Conservation (phyloP, 768 basidiomycete species). For the Collybia nuda region DNA sequence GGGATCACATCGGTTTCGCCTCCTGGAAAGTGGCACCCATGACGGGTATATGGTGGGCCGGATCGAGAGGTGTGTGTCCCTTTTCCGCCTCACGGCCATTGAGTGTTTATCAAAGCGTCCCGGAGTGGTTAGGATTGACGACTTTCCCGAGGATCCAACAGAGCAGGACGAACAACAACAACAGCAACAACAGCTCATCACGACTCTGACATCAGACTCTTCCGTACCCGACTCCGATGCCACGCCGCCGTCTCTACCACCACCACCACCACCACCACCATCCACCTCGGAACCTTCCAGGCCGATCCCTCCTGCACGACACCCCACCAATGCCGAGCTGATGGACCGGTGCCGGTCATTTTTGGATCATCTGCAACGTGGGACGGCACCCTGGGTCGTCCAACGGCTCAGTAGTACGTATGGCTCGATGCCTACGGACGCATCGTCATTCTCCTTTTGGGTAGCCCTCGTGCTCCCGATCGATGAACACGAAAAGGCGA, state of each 20-base stretch:
- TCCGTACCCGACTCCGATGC: neutral
- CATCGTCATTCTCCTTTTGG: slow-evolving; percentile 81
- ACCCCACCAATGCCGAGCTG: slow-evolving; percentile 51
- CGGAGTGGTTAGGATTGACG: slow-evolving; percentile 20
- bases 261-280: too few species aligned
- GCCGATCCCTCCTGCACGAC: slow-evolving; percentile 7
- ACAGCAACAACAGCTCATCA: too few species aligned
- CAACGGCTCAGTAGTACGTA: slow-evolving; percentile 81
- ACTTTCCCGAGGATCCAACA: slow-evolving; percentile 32
- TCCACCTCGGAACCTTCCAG: neutral
- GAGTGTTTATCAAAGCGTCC: too few species aligned
- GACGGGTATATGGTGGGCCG: slow-evolving; percentile 91
- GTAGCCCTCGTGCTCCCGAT: slow-evolving; percentile 89
- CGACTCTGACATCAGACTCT: neutral
- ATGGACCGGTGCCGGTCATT: slow-evolving; percentile 44
- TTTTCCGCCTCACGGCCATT: too few species aligned
- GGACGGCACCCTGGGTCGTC: slow-evolving; percentile 91
- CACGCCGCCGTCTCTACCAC: too few species aligned
- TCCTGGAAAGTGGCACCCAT: slow-evolving; percentile 77
- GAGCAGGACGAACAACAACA: slow-evolving; percentile 24
- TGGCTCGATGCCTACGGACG: slow-evolving; percentile 74
- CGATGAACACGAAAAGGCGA: slow-evolving; percentile 86
- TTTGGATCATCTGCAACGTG: slow-evolving; percentile 47
- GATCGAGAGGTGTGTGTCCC: slow-evolving; percentile 52
- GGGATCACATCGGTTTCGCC: slow-evolving; percentile 72